Base-by-base conservation (phyloP, 495 filamentous ascomycete genomes). In the Trichoderma virens region DNA sequence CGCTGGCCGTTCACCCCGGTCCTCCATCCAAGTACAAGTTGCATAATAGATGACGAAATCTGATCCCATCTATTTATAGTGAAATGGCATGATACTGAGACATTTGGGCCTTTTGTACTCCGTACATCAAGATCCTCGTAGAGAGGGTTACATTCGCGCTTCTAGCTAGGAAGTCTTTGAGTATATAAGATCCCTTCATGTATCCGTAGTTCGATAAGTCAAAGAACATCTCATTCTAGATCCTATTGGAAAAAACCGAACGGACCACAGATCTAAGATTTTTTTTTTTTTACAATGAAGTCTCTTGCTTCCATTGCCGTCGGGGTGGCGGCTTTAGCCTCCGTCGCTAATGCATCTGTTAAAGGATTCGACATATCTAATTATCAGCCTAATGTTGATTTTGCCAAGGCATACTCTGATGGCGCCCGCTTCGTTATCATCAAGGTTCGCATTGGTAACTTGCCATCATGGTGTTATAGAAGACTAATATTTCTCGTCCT, bases 371-470 rank as follows among this genome's bases (percentile, higher is more conserved):
- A 88, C 66, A 83, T 88, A 68, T 87, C 85, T n/a, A 69, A 80
- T 65, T 85, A 85, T 61, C 84, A 86, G 68, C 64, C 73, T 18
- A 80, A 54, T 38, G 82, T 87, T 38, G 71, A 87, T 74, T 86
- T 82, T 66, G 68, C 70, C 1, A 72, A 69, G 27, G 85, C 84
- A 3, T 84, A 87, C 63, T 71, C 62, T 28, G 65, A 73, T 23
- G 85, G 85, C 30, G 82, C 82, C 23, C 81, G 84, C 23, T 88
- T 87, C 65, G 85, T 86, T 64, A 85, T 86, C 51, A 86, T 87
- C 75, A 88, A 88, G 78, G 85, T 82, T 23, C n/a, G 27, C 1
- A 61, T 9, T 23, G 2, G 18, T 31, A 11, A 23, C 11, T 35
- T 31, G 14, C 18, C 38, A 34, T 30, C 0, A 28, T 7, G 4